Evolutionary conservation across 139 green algal species (phyloP), one percentile per base, ranked within the genome.

Genomic region (Coccomyxa sp.): DNA sequence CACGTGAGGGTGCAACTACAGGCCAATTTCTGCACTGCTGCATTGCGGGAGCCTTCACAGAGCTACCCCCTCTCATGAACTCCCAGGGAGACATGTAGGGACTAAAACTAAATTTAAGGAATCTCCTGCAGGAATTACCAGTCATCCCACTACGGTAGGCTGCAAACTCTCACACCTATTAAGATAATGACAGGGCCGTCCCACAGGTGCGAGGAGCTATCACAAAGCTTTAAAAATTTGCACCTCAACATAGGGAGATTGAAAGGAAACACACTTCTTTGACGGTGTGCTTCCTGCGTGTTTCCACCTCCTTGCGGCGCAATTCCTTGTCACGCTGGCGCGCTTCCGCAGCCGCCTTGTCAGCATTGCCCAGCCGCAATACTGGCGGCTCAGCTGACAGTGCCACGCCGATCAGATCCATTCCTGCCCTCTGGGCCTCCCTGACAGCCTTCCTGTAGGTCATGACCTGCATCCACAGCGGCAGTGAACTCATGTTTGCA

Each of bases 301-400:
- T 38, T 12, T 31, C 25, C 25, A 77, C 31, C n/a, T 77, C 71
- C n/a, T 77, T 77, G 27, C n/a, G 71, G 3, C n/a, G 25, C 71
- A 51, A 1, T 3, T 77, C 71, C 23, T 32, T 30, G 10, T 38
- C 27, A 12, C 71, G 71, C 71, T 38, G 27, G 27, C n/a, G 71
- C 71, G 12, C 27, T 10, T 9, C 23, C 1, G 21, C 27, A n/a
- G 27, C 27, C 71, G 71, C 71, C 71, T 77, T 32, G 71, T 31
- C 27, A n/a, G 71, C 71, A n/a, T 77, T 18, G 71, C 71, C 71
- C 71, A 80, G 76, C 30, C 76, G 76, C 30, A 57, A 80, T 15
- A 80, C 76, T 14, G 76, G 76, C 76, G 76, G 76, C 23, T 25
- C 13, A 32, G 76, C 76, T 3, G 28, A 25, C 31, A 15, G 30